These are phyloP conservation scores for Aspergillus sojae DNA, from an alignment of 2,329 filamentous ascomycete genomes.

Conservation along the genomic window DNA sequence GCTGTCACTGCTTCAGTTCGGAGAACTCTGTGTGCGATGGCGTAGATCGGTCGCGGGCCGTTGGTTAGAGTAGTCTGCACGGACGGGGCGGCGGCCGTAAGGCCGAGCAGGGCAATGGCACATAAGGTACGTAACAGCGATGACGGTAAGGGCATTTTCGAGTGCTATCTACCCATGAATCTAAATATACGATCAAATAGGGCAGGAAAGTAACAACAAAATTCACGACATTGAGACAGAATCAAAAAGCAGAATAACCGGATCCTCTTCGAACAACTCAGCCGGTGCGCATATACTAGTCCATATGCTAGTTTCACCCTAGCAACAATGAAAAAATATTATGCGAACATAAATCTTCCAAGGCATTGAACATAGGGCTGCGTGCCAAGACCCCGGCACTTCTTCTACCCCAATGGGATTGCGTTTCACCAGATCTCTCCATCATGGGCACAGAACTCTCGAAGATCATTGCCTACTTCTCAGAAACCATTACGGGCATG, in stretches of 20 bases:
- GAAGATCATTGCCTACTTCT: not conserved
- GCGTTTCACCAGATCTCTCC: not conserved
- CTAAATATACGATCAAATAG: not conserved
- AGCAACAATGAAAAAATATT: not conserved
- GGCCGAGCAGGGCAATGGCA: not conserved
- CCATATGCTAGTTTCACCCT: not conserved
- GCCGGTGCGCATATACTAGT: not conserved
- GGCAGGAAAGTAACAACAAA: not conserved
- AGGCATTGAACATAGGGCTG: not conserved
- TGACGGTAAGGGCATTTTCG: not conserved
- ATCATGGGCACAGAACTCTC: not conserved
- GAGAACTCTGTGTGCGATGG: conserved; percentile 47
- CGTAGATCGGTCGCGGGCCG: conserved; percentile 36
- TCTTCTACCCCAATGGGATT: not conserved
- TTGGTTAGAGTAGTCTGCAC: not conserved
- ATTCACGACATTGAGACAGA: not conserved
- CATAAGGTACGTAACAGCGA: not conserved
- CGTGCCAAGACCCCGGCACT: not conserved
- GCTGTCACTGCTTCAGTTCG: conserved; percentile 9
- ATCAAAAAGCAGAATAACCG: not conserved
- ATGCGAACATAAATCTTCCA: not conserved
- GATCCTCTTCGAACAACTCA: not conserved
- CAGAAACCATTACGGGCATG: not conserved
- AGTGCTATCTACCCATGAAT: not conserved
- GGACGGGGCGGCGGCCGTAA: not conserved